phyloP scores from a whole-genome alignment of 177 flowering plant genomes.

The Tripterygium wilfordii region DNA sequence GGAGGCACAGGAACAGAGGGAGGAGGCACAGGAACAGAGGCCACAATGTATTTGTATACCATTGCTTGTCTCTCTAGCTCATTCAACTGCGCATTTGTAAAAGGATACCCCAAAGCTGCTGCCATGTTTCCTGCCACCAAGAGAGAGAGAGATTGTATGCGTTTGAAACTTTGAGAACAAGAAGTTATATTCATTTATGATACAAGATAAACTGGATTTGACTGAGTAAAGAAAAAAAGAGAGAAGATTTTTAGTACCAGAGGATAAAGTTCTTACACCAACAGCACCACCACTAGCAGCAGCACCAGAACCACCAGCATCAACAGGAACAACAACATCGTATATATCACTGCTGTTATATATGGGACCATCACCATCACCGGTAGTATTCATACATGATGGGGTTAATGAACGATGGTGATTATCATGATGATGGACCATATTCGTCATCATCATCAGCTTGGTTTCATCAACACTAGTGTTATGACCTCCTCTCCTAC shows the following conservation, averaged over 20 bases:
- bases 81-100: conserved; percentile 39
- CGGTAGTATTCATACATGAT: too few relatives aligned
- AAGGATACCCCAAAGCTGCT: conserved; percentile 31
- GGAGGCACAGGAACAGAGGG: too few relatives aligned
- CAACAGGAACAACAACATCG: conserved; percentile 8
- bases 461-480: not conserved
- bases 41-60: conserved; percentile 42
- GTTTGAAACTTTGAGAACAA: too few relatives aligned
- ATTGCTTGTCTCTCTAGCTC: conserved; percentile 51
- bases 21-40: conserved; percentile 42
- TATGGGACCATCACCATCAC: conserved; percentile 17
- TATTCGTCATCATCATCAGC: too few relatives aligned
- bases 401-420: conserved; percentile 19
- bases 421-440: conserved; percentile 13
- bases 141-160: too few relatives aligned
- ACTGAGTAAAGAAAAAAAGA: not conserved
- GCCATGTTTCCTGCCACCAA: conserved; percentile 12
- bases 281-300: conserved; percentile 1
- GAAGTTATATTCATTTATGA: too few relatives aligned
- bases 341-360: conserved; percentile 6
- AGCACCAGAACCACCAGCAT: not conserved
- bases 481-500: not conserved
- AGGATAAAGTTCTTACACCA: conserved; percentile 12
- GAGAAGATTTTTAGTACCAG: conserved; percentile 15
- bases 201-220: too few relatives aligned